Conservation (phyloP, 2,329 filamentous ascomycete species). For the Sporothrix humicola region DNA sequence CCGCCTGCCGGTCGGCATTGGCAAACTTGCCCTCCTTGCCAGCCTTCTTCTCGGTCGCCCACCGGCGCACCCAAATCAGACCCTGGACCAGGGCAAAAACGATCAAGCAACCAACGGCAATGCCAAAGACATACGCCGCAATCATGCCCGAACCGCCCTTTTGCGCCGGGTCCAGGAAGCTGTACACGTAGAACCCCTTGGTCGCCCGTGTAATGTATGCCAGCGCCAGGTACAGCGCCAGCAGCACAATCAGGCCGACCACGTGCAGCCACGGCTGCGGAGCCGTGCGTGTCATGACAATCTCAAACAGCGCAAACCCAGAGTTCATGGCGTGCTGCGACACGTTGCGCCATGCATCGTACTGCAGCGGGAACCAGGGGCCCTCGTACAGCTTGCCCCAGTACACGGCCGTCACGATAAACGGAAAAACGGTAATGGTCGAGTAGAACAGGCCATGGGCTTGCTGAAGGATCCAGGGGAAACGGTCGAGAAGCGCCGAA, state of each 20-base stretch:
- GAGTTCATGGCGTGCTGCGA: constrained; percentile 78
- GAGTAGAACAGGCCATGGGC: constrained; percentile 70
- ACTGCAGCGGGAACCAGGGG: constrained; percentile 58
- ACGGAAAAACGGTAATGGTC: constrained; percentile 66
- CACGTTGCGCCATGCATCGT: constrained; percentile 67
- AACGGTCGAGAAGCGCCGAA: constrained; percentile 60
- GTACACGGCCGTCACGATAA: constrained; percentile 73
- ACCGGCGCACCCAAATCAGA: constrained; percentile 57
- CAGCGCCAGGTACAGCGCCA: constrained; percentile 73
- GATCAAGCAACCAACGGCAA: constrained; percentile 58
- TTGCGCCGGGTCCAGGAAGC: constrained; percentile 69
- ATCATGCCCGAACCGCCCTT: constrained; percentile 59
- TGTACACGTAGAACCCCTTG: constrained; percentile 76
- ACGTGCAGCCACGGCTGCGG: constrained; percentile 69
- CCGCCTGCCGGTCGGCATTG: constrained; percentile 4
- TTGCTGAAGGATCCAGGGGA: constrained; percentile 66
- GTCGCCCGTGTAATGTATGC: constrained; percentile 75
- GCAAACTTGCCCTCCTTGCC: constrained; percentile 50
- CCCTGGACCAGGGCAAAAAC: constrained; percentile 60
- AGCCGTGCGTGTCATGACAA: constrained; percentile 69
- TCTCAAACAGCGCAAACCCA: constrained; percentile 75
- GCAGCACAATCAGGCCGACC: constrained; percentile 69
- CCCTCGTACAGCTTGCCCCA: constrained; percentile 66
- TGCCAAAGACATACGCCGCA: constrained; percentile 67
- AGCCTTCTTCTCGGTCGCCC: constrained; percentile 56